phyloP scores from a whole-genome alignment of 1,139 yeast species.

The Pichia sp. region DNA sequence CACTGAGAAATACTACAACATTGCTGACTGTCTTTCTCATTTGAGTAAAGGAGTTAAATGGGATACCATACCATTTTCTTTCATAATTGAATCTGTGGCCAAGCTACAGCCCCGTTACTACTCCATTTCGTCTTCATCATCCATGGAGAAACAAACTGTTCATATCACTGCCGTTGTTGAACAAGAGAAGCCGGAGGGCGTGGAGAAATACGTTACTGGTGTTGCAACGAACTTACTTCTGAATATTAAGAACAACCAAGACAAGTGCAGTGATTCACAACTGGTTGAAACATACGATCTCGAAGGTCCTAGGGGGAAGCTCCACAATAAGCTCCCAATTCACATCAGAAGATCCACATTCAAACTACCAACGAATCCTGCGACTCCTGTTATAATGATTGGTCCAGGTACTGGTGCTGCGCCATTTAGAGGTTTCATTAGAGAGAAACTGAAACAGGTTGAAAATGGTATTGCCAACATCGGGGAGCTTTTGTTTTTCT shows the following conservation, averaged over 20 bases:
- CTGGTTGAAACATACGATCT: slow-evolving; percentile 60
- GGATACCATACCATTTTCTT: slow-evolving; percentile 75
- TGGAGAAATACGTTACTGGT: slow-evolving; percentile 58
- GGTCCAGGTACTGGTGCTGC: slow-evolving; percentile 99
- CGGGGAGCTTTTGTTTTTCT: slow-evolving; percentile 74
- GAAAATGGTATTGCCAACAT: slow-evolving; percentile 44
- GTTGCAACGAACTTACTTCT: slow-evolving; percentile 87
- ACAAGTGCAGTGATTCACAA: slow-evolving; percentile 29
- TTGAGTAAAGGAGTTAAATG: slow-evolving; percentile 62
- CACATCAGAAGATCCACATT: slow-evolving; percentile 94
- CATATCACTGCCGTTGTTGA: slow-evolving; percentile 94
- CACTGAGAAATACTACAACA: slow-evolving; percentile 52
- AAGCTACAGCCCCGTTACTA: slow-evolving; percentile 92
- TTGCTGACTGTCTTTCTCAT: slow-evolving; percentile 65
- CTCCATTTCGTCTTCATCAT: slow-evolving; percentile 89
- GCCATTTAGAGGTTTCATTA: slow-evolving; percentile 88
- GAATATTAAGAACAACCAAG: slow-evolving; percentile 59
- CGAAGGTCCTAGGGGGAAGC: slow-evolving; percentile 72
- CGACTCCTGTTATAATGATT: slow-evolving; percentile 80
- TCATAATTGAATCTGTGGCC: slow-evolving; percentile 72
- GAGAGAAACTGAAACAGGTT: slow-evolving; percentile 64
- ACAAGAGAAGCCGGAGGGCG: slow-evolving; percentile 35
- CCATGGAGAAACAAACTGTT: slow-evolving; percentile 65
- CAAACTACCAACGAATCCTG: slow-evolving; percentile 84
- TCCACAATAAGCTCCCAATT: slow-evolving; percentile 60